phyloP scores from a whole-genome alignment of 495 filamentous ascomycete species.

The Lasiosphaeris hirsuta region DNA sequence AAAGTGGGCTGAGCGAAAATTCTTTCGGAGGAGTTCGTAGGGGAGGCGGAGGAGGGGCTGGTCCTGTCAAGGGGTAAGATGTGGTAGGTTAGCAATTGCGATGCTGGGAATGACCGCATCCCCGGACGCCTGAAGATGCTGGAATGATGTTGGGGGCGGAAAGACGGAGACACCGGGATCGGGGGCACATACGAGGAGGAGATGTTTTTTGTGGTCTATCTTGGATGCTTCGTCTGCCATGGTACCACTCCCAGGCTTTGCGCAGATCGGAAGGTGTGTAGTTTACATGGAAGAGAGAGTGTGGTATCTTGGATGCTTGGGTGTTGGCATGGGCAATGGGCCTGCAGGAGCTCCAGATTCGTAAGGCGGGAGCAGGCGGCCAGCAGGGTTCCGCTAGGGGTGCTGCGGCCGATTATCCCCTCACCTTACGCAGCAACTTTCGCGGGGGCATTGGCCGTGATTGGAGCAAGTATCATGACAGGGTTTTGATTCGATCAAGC shows the following conservation, averaged over 20 bases:
- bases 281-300: background rate
- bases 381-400: too few relatives aligned
- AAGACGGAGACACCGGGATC: background rate
- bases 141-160: background rate
- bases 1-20: conserved; percentile 85
- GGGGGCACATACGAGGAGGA: conserved; percentile 39
- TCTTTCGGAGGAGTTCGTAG: conserved; percentile 84
- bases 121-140: too few relatives aligned
- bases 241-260: conserved; percentile 9
- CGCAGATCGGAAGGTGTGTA: background rate
- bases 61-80: conserved; percentile 54
- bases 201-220: conserved; percentile 48
- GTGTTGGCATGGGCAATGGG: background rate
- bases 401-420: too few relatives aligned
- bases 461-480: too few relatives aligned
- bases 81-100: background rate
- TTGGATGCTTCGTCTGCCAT: conserved; percentile 46
- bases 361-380: too few relatives aligned
- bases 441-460: too few relatives aligned
- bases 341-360: background rate
- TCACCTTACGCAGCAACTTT: too few relatives aligned
- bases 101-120: conserved; percentile 4
- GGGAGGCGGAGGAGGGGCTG: conserved; percentile 92
- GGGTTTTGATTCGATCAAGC: too few relatives aligned
- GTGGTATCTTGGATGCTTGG: background rate